Percentiles rank a stretch among this genome's conserved stretches.
Evolutionary conservation across 2,329 filamentous ascomycete species (phyloP).

Genomic region (Botryotinia convoluta): DNA sequence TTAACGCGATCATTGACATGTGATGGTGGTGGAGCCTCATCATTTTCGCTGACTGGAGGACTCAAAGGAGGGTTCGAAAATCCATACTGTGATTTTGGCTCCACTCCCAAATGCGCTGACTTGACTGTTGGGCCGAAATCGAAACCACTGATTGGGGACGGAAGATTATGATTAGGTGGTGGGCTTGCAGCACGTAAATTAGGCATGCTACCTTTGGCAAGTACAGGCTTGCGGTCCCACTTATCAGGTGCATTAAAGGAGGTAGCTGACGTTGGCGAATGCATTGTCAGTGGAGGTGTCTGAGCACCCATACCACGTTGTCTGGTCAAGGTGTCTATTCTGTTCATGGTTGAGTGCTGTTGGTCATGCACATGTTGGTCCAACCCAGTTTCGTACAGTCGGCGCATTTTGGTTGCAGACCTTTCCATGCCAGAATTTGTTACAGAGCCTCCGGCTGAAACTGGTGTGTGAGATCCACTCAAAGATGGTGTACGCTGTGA

Average conservation of each 20-base stretch:
- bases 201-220: conserved; percentile 62
- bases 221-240: conserved; percentile 48
- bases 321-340: conserved; percentile 74
- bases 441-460: conserved; percentile 40
- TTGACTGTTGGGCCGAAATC: conserved; percentile 38
- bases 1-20: conserved; percentile 77
- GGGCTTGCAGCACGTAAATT: conserved; percentile 60
- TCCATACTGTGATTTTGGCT: conserved; percentile 38
- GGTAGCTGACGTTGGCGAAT: conserved; percentile 35
- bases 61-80: conserved; percentile 57
- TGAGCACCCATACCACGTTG: conserved; percentile 46
- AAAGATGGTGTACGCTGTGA: conserved; percentile 61
- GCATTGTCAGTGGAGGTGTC: conserved; percentile 31
- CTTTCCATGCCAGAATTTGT: conserved; percentile 54
- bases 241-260: conserved; percentile 45
- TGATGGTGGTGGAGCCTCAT: conserved; percentile 65
- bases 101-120: conserved; percentile 37
- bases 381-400: conserved; percentile 80
- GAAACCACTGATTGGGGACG: conserved; percentile 41
- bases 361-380: conserved; percentile 79
- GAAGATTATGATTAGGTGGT: conserved; percentile 40
- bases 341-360: conserved; percentile 71
- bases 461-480: conserved; percentile 49
- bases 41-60: conserved; percentile 68
- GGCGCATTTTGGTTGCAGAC: conserved; percentile 65